Conservation (phyloP, 2,329 filamentous ascomycete species). For the Colletotrichum neosansevieriae region DNA sequence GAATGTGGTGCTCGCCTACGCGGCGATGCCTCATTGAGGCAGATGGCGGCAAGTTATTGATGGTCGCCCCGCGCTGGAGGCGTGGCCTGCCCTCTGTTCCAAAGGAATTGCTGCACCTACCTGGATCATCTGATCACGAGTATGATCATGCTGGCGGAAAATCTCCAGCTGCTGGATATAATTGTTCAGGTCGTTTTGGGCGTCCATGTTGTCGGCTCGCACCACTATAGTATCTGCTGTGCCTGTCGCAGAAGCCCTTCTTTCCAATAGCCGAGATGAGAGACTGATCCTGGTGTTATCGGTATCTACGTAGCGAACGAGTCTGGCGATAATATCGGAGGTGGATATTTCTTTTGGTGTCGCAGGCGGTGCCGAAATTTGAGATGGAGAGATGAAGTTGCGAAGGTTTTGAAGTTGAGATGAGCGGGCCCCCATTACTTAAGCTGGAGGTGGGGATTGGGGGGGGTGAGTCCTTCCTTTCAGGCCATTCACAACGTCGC, state of each 20-base stretch:
- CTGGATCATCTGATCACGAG: constrained; percentile 38
- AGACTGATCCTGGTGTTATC: neutral
- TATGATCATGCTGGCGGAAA: constrained; percentile 31
- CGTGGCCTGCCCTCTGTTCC: neutral
- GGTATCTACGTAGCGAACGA: neutral
- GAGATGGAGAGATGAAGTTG: constrained; percentile 8
- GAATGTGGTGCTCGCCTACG: too few relatives aligned
- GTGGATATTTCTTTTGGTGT: neutral
- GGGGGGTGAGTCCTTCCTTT: neutral
- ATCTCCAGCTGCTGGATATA: constrained; percentile 32
- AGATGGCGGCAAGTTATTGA: neutral
- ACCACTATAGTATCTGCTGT: neutral
- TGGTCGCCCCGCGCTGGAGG: neutral
- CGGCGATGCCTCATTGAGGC: neutral
- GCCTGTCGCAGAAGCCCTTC: neutral
- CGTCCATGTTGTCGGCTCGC: constrained; percentile 19
- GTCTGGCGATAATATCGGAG: neutral
- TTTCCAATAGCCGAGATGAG: neutral
- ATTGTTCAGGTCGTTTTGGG: constrained; percentile 9
- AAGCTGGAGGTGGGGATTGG: constrained; percentile 17
- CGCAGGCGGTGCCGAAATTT: neutral
- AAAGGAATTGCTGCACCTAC: neutral
- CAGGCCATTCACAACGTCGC: constrained; percentile 21
- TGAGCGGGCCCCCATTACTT: constrained; percentile 11
- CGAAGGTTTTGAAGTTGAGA: constrained; percentile 19